A percentile compares a stretch with the other conserved stretches of the same genome.
phyloP scores from a whole-genome alignment of 345 rosid genomes.

The Citrus medica region DNA sequence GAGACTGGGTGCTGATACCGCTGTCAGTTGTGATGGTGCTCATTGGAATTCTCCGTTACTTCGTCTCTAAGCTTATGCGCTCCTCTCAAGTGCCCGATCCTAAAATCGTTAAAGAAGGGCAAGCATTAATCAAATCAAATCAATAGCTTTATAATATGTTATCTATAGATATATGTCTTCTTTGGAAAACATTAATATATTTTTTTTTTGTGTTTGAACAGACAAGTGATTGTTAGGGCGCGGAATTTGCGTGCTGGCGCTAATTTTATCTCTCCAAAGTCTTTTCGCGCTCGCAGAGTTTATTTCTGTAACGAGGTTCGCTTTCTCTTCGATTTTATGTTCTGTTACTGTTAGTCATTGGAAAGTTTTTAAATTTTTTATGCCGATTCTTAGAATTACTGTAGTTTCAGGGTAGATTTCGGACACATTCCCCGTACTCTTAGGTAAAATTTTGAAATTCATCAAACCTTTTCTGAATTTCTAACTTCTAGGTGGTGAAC shows the following conservation, averaged over 20 bases:
- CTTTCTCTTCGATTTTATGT: not conserved
- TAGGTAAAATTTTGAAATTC: not conserved
- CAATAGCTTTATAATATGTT: not conserved
- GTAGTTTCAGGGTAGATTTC: not conserved
- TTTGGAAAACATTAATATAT: not conserved
- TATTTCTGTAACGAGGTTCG: conserved; percentile 88
- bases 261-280: conserved; percentile 78
- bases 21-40: conserved; percentile 92
- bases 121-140: conserved; percentile 1
- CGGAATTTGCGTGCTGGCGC: conserved; percentile 83
- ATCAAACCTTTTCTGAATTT: not conserved
- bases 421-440: no score
- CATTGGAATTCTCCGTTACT: conserved; percentile 87
- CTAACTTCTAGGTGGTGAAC: not conserved
- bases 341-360: not conserved
- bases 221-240: conserved; percentile 87
- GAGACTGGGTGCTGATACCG: conserved; percentile 94
- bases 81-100: conserved; percentile 77
- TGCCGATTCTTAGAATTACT: not conserved
- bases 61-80: conserved; percentile 83
- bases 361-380: not conserved
- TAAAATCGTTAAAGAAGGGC: conserved; percentile 89
- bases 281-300: conserved; percentile 81
- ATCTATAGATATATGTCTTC: not conserved
- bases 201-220: conserved; percentile 10